Conservation (phyloP, 768 basidiomycete species). For the Sarcodon aspratus region DNA sequence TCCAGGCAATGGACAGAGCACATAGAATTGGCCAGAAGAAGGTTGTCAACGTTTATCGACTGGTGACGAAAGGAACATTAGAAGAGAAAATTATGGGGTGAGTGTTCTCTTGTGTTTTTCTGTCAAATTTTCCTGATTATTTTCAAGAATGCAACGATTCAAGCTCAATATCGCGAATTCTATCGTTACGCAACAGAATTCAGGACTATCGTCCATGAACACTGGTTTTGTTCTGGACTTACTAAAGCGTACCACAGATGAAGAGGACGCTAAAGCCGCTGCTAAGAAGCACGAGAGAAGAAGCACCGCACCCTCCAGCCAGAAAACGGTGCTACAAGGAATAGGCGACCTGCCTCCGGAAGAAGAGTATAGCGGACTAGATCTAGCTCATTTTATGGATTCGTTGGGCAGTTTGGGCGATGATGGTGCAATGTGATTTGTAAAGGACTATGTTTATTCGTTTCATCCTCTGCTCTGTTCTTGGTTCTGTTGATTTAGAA, state of each 20-base stretch:
- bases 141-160: conserved; percentile 83
- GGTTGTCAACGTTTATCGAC: conserved; percentile 95
- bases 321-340: conserved; percentile 81
- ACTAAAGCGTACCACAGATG: conserved; percentile 68
- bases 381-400: conserved; percentile 81
- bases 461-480: conserved; percentile 10
- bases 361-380: conserved; percentile 85
- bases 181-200: conserved; percentile 94
- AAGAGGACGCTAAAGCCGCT: conserved; percentile 55
- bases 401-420: conserved; percentile 41
- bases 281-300: conserved; percentile 47
- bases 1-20: conserved; percentile 98
- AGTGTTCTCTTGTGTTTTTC: conserved; percentile 11
- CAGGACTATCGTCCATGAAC: conserved; percentile 90
- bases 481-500: not conserved
- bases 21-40: conserved; percentile 98
- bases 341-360: conserved; percentile 87
- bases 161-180: conserved; percentile 97
- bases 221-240: conserved; percentile 94
- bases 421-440: conserved; percentile 3
- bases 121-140: not conserved
- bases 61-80: conserved; percentile 93
- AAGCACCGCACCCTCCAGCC: conserved; percentile 39
- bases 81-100: conserved; percentile 99
- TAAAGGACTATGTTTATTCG: conserved; percentile 17